phyloP scores from a whole-genome alignment of 2,329 filamentous ascomycete genomes.

The Aureobasidium sp. region DNA sequence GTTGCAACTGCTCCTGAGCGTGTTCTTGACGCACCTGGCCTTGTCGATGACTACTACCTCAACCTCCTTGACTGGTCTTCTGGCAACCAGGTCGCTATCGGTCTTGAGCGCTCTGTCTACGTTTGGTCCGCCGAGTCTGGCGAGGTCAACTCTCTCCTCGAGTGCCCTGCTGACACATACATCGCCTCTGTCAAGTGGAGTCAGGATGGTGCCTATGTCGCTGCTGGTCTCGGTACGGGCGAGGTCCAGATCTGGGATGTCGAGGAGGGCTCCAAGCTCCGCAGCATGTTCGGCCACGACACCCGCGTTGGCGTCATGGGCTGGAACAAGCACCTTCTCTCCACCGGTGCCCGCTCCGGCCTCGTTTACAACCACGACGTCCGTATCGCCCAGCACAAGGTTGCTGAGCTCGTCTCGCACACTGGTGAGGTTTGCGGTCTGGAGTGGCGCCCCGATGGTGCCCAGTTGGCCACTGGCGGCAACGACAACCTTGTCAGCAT shows the following conservation, averaged over 20 bases:
- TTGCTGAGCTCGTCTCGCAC: conserved; percentile 92
- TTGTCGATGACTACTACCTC: conserved; percentile 98
- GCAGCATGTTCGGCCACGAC: conserved; percentile 97
- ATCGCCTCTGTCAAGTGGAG: conserved; percentile 99
- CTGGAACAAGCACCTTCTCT: conserved; percentile 97
- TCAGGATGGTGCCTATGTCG: conserved; percentile 90
- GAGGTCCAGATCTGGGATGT: conserved; percentile 99
- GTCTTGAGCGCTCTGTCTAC: conserved; percentile 92
- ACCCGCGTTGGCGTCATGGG: conserved; percentile 96
- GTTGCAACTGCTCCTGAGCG: conserved; percentile 93
- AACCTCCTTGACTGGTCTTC: conserved; percentile 98
- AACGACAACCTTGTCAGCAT: conserved; percentile 99
- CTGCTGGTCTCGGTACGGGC: conserved; percentile 86
- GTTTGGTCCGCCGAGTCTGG: conserved; percentile 97
- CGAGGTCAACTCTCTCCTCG: conserved; percentile 77
- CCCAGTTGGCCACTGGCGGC: conserved; percentile 92
- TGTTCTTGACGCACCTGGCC: conserved; percentile 88
- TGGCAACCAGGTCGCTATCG: conserved; percentile 95
- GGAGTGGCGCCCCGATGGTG: conserved; percentile 94
- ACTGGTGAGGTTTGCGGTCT: conserved; percentile 97
- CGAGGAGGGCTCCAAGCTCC: conserved; percentile 86
- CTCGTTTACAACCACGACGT: conserved; percentile 99
- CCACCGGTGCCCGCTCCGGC: conserved; percentile 87
- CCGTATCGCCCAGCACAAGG: conserved; percentile 94
- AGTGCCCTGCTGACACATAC: conserved; percentile 85